Evolutionary conservation across 108 stramenopile genomes (phyloP).

Genomic region (Chaetoceros muelleri): DNA sequence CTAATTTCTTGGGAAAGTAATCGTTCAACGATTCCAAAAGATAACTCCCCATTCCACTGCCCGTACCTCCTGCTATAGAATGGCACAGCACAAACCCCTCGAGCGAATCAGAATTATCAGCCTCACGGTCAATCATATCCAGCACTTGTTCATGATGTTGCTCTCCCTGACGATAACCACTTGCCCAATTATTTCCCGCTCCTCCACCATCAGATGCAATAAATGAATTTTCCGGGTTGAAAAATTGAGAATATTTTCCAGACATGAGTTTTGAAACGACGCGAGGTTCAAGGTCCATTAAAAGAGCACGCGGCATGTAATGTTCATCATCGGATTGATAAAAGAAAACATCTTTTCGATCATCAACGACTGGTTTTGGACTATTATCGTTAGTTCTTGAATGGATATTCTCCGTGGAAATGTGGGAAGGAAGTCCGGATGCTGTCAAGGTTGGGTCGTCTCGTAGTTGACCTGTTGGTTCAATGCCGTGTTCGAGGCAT

Average conservation of each 20-base stretch:
- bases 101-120: constrained; percentile 92
- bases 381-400: no score
- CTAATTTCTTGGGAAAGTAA: constrained; percentile 98
- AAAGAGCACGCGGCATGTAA: constrained; percentile 88
- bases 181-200: constrained; percentile 99
- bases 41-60: constrained; percentile 96
- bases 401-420: neutral
- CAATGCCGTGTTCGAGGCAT: constrained; percentile 96
- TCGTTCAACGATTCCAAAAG: constrained; percentile 94
- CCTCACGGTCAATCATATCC: constrained; percentile 99
- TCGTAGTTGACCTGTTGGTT: constrained; percentile 84
- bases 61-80: constrained; percentile 98
- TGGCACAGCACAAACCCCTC: constrained; percentile 97
- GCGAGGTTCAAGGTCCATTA: constrained; percentile 97
- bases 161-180: constrained; percentile 85
- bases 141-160: constrained; percentile 90
- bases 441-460: constrained; percentile 23
- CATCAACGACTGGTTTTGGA: constrained; percentile 62
- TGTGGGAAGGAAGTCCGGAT: neutral
- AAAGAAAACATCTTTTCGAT: constrained; percentile 98
- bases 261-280: constrained; percentile 88
- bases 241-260: constrained; percentile 66
- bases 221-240: constrained; percentile 97
- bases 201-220: constrained; percentile 95
- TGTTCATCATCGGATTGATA: constrained; percentile 93